Evolutionary conservation across 106 monocot genomes (phyloP), one percentile per base, ranked within the genome.

Genomic region (Hemerocallis citrina): DNA sequence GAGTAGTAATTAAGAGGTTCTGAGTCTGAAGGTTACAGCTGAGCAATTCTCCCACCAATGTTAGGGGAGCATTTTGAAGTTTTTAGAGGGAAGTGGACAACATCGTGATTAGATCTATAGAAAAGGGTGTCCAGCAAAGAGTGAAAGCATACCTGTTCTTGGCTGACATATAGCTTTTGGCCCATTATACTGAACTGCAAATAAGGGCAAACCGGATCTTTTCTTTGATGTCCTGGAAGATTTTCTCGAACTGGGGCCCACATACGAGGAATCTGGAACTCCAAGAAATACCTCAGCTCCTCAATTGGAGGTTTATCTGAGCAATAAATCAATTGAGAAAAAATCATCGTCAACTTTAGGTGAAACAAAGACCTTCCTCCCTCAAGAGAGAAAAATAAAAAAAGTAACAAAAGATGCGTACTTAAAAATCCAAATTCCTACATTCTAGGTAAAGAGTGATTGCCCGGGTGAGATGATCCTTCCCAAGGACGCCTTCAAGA

Each of bases 171-270:
- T 23, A 93, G 72, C 64, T 80, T 93, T 19, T 79, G 82, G 2
- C 89, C 89, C 93, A 93, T 89, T 16, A 93, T 72, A 66, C 93
- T 93, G 72, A 93, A 93, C 67, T 89, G 93, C 75, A 93, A 61
- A 68, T 57, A 72, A 10, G 85, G 93, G 70, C 85, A 93, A 24
- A 93, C 77, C 37, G 93, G 89, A n/a, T 83, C 85, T 56, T 79
- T 93, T 70, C 82, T 77, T 71, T 72, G 85, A 68, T 75, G 76
- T 40, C 85, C 85, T 17, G 77, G 93, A 61, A 79, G 63, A 11
- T 74, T 55, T 55, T 77, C 77, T 64, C 64, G 63, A 30, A 89
- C 54, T 12, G 93, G 93, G 19, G 89, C 85, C 93, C 93, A 93
- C 28, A 93, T 28, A 20, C 77, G 62, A 14, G 79, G 72, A 39